Conservation (phyloP, 441 rosid species). For the Rhodomyrtus psidioides region DNA sequence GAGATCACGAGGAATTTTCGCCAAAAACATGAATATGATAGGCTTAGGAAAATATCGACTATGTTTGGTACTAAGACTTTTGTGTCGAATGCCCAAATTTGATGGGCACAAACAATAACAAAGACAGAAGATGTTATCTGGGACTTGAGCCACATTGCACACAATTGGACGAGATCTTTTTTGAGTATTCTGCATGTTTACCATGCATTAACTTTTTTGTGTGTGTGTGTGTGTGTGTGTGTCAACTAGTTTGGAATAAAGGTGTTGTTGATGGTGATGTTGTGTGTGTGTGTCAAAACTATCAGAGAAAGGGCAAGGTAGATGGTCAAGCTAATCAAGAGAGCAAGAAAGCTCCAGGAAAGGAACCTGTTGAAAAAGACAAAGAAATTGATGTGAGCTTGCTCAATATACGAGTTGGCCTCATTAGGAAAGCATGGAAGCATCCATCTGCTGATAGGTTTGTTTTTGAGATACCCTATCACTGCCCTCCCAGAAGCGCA, state of each 20-base stretch:
- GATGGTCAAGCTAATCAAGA: slow-evolving; percentile 40
- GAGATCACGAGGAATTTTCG: neutral
- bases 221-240: too few relatives aligned
- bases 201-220: neutral
- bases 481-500: neutral
- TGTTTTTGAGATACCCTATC: slow-evolving; percentile 9
- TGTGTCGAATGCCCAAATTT: neutral
- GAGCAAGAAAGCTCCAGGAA: slow-evolving; percentile 52
- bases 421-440: slow-evolving; percentile 86
- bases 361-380: slow-evolving; percentile 58
- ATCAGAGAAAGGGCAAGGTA: slow-evolving; percentile 41
- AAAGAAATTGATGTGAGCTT: slow-evolving; percentile 81
- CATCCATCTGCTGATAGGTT: slow-evolving; percentile 99
- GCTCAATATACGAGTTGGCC: slow-evolving; percentile 87
- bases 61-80: neutral
- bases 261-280: too few relatives aligned
- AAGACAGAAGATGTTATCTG: neutral
- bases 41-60: neutral
- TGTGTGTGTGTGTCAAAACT: neutral
- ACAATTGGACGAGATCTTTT: neutral
- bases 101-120: neutral
- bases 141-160: neutral
- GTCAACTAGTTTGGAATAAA: too few relatives aligned
- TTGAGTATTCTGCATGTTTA: neutral
- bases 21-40: neutral